phyloP scores from a whole-genome alignment of 805 yeast genomes.

The Dipodascus geniculatus region DNA sequence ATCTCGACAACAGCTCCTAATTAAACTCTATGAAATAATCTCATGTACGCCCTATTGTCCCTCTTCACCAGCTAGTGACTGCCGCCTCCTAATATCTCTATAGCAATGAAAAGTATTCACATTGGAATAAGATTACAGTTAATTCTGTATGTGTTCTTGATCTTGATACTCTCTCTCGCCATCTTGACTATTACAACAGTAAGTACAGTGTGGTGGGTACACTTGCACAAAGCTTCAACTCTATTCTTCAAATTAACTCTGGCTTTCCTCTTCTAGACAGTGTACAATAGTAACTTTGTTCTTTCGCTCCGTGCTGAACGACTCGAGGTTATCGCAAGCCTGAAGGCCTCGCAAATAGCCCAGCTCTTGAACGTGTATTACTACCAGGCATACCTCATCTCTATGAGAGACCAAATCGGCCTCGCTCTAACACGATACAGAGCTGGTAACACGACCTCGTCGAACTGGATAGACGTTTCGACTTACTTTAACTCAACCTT shows the following conservation, averaged over 20 bases:
- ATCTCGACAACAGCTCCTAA: background rate
- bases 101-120: constrained; percentile 13
- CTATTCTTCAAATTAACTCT: background rate
- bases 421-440: constrained; percentile 46
- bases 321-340: constrained; percentile 63
- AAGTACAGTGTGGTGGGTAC: constrained; percentile 4
- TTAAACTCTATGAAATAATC: too few relatives aligned
- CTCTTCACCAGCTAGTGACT: too few relatives aligned
- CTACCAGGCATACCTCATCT: constrained; percentile 57
- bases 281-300: constrained; percentile 32
- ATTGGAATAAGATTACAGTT: constrained; percentile 67
- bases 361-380: constrained; percentile 54
- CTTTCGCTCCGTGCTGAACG: constrained; percentile 56
- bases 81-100: background rate
- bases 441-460: constrained; percentile 57
- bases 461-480: constrained; percentile 36
- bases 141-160: constrained; percentile 52
- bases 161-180: constrained; percentile 54
- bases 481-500: constrained; percentile 48
- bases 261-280: constrained; percentile 26
- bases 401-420: constrained; percentile 50
- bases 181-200: constrained; percentile 57
- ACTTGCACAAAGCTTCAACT: background rate
- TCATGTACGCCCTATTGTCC: background rate
- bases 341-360: constrained; percentile 67